phyloP scores from a whole-genome alignment of 1,284 basidiomycete genomes.

The Apiotrichum laibachii region DNA sequence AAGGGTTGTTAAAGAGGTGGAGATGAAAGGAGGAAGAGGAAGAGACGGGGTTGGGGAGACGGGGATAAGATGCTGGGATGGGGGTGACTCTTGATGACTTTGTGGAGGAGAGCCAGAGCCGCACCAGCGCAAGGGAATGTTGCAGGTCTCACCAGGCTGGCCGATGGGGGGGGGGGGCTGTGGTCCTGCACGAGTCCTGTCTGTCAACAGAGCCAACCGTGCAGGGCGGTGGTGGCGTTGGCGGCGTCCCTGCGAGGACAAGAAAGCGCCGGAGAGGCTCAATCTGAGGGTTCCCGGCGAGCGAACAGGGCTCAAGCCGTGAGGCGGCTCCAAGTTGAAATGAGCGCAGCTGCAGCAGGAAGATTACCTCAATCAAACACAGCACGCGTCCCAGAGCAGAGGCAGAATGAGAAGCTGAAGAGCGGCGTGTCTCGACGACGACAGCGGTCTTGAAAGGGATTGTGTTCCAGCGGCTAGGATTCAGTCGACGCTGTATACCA shows the following conservation, averaged over 20 bases:
- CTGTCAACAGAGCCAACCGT: constrained; percentile 3
- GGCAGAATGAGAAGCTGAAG: too few relatives aligned
- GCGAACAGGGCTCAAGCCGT: not conserved
- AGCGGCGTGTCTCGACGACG: too few relatives aligned
- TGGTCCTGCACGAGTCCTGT: not conserved
- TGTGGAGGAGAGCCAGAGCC: not conserved
- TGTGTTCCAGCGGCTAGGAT: not conserved
- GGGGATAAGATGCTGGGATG: not conserved
- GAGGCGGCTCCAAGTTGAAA: not conserved
- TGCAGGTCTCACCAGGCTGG: not conserved
- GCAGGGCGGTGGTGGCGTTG: constrained; percentile 6
- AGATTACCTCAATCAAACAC: too few relatives aligned
- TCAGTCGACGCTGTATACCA: not conserved
- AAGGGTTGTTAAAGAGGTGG: too few relatives aligned
- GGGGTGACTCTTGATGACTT: not conserved
- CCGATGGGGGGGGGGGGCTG: not conserved
- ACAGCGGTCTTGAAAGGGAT: not conserved
- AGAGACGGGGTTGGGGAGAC: not conserved
- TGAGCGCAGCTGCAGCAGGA: not conserved
- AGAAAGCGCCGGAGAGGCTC: not conserved
- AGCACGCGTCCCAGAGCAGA: too few relatives aligned
- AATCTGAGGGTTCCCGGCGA: not conserved
- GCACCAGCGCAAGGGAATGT: not conserved
- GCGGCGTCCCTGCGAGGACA: not conserved
- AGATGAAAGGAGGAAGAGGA: not conserved